phyloP scores from a whole-genome alignment of 1,284 basidiomycete species.

The Leucoagaricus sp. region DNA sequence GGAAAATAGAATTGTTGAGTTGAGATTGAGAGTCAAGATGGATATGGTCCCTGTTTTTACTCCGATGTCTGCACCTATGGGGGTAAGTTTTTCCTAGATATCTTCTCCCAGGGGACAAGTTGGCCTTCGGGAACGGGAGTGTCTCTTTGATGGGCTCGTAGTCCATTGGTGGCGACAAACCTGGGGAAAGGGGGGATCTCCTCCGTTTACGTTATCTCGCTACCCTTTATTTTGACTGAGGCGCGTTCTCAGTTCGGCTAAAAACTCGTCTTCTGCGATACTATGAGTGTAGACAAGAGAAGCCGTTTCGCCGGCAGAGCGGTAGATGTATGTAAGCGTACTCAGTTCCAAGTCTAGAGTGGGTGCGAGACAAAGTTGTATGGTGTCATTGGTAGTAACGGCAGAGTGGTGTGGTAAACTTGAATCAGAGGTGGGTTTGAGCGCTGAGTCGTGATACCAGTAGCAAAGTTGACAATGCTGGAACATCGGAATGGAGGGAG shows the following conservation, averaged over 20 bases:
- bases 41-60: not conserved
- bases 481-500: constrained; percentile 7
- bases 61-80: constrained; percentile 1
- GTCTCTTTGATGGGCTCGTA: constrained; percentile 3
- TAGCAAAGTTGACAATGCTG: constrained; percentile 7
- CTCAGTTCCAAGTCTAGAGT: too few species aligned
- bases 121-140: not conserved
- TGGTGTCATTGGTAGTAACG: not conserved
- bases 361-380: too few species aligned
- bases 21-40: constrained; percentile 1
- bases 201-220: constrained; percentile 9
- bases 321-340: constrained; percentile 4
- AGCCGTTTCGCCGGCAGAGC: constrained; percentile 7
- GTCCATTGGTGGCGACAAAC: constrained; percentile 4
- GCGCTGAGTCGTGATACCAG: not conserved
- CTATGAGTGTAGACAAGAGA: not conserved
- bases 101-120: not conserved
- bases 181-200: constrained; percentile 1
- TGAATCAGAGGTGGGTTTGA: not conserved
- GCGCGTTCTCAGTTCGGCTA: constrained; percentile 11
- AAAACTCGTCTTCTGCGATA: not conserved
- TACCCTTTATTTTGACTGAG: constrained; percentile 8
- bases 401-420: not conserved
- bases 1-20: not conserved
- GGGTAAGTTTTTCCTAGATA: not conserved